phyloP scores from a whole-genome alignment of 441 rosid genomes.

The Kokia cookei region DNA sequence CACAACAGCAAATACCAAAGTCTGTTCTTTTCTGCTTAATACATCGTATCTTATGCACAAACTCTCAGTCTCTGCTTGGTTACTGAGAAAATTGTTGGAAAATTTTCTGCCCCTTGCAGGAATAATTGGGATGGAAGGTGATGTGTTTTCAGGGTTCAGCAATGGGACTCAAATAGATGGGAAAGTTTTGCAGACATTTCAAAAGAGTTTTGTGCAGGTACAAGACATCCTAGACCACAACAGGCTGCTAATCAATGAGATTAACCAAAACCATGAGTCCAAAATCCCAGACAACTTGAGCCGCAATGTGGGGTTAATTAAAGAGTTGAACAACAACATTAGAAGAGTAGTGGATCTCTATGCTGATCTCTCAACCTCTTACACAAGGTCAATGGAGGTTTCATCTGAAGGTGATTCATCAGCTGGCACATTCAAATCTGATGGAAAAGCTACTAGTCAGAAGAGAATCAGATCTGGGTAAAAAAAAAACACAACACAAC shows the following conservation, averaged over 20 bases:
- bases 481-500: no score
- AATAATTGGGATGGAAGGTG: constrained; percentile 52
- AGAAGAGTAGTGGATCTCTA: constrained; percentile 85
- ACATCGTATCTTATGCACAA: neutral
- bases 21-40: constrained; percentile 6
- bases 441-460: constrained; percentile 45
- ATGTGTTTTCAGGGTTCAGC: constrained; percentile 54
- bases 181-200: constrained; percentile 60
- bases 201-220: constrained; percentile 77
- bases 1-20: neutral
- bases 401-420: constrained; percentile 80
- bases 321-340: constrained; percentile 90
- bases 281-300: constrained; percentile 73
- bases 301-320: constrained; percentile 73
- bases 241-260: constrained; percentile 79
- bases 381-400: constrained; percentile 57
- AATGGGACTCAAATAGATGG: constrained; percentile 57
- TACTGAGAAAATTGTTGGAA: constrained; percentile 13
- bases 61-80: constrained; percentile 6
- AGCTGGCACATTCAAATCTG: constrained; percentile 50
- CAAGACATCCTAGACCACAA: constrained; percentile 85
- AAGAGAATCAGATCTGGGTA: constrained; percentile 32
- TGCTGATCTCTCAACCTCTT: constrained; percentile 68
- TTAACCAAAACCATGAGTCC: constrained; percentile 86
- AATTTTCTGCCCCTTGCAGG: neutral